A percentile compares a stretch with the other conserved stretches of the same genome.
Conservation (phyloP, 192 early-diverging fungal genomes). For the Backusella parvicylindrica region DNA sequence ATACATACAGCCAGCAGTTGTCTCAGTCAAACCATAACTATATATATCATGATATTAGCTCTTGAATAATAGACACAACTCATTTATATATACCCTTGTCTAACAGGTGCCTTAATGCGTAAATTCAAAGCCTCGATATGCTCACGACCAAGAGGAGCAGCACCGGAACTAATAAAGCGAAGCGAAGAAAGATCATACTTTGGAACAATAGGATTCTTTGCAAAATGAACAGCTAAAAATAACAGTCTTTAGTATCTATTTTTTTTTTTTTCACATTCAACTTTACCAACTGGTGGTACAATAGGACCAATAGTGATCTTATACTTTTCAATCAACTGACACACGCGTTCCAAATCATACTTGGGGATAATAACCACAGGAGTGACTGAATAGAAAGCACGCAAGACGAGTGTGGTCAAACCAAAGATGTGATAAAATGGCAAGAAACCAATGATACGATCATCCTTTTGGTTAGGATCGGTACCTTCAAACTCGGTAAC, state of each 20-base stretch:
- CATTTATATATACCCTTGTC: slow-evolving; percentile 41
- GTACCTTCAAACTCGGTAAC: slow-evolving; percentile 43
- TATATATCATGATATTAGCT: not conserved
- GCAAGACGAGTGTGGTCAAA: slow-evolving; percentile 40
- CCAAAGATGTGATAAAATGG: slow-evolving; percentile 71
- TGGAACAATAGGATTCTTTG: slow-evolving; percentile 68
- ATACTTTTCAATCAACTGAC: slow-evolving; percentile 66
- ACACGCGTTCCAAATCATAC: slow-evolving; percentile 66
- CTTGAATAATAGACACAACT: not conserved
- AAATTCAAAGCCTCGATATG: slow-evolving; percentile 50
- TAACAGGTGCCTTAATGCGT: slow-evolving; percentile 40
- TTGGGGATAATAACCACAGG: slow-evolving; percentile 71
- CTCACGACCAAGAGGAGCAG: slow-evolving; percentile 76
- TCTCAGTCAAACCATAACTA: slow-evolving; percentile 58
- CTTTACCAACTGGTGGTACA: slow-evolving; percentile 53
- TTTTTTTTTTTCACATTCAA: not conserved
- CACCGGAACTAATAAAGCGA: slow-evolving; percentile 61
- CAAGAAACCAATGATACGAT: slow-evolving; percentile 49
- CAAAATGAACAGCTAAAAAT: slow-evolving; percentile 62
- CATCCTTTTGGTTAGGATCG: not conserved
- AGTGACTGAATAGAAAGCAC: slow-evolving; percentile 36
- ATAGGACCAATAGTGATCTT: slow-evolving; percentile 61
- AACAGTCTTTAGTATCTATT: not conserved
- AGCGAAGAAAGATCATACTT: slow-evolving; percentile 76
- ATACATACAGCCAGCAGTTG: slow-evolving; percentile 32